Evolutionary conservation across 768 basidiomycete genomes (phyloP), one percentile per base, ranked within the genome.

Genomic region (Serendipita sp.): DNA sequence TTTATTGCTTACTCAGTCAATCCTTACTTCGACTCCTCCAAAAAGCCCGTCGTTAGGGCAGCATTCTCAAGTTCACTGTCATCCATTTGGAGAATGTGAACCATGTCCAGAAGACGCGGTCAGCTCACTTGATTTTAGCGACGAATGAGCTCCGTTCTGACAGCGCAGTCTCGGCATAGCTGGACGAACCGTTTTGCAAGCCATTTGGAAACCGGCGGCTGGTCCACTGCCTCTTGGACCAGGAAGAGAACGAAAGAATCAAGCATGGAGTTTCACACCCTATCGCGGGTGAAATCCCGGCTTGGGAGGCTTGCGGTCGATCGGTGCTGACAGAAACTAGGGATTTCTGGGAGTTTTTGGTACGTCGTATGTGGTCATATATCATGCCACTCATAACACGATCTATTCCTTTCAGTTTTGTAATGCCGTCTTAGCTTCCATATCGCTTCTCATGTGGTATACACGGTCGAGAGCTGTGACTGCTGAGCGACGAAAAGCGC

Each of bases 141-240:
- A 65, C 33, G 17, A 33, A 28, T 63, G 42, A 26, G 53, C 61
- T 48, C 28, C 61, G 16, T n/a, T 24, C 44, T 62, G 14, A 62
- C 44, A 14, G 16, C 14, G 14, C 28, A 56, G n/a, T n/a, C n/a
- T n/a, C n/a, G n/a, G 31, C 9, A 2, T 42, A 94, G 91, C 75
- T 89, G 34, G 76, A 84, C 68, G 82, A 93, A 75, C 92, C 93
- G 1, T 95, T 88, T 72, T 97, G 93, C 74, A 84, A 89, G 69
- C 93, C 94, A n/a, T 95, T 92, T 70, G 94, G 94, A 60, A 94
- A 94, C 73, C 83, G 94, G 24, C 83, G 89, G 20, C 79, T 92
- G 42, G 79, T 94, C 76, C 93, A 93, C 70, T 97, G 93, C 65
- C 69, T 81, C 34, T 72, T 69, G 17, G 67, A 67, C 33, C 64